Evolutionary conservation across 331 rosid species (phyloP), one percentile per base, ranked within the genome.

Genomic region (Acacia pycnantha): DNA sequence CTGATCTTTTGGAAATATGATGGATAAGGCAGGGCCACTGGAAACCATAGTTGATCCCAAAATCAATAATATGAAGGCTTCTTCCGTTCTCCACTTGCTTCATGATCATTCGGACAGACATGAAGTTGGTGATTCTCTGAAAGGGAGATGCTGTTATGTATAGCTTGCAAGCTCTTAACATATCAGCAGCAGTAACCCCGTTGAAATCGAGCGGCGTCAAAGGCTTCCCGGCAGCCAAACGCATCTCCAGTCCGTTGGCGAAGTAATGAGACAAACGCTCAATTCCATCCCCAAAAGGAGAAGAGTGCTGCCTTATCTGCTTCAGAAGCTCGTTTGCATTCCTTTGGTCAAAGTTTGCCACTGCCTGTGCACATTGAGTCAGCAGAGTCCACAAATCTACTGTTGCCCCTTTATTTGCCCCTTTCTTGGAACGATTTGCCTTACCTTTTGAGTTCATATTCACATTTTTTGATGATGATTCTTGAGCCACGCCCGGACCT

Each of bases 1-100:
- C 91, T 7, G 68, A 79, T 70, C 97, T 84, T 27, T 43, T 37
- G 3, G 98, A 84, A 43, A 95, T 93, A 35, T 6, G 69, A 26
- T 87, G 87, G 73, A 95, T 86, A 14, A 95, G 93, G 87, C 92
- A 92, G 0, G 99, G 98, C 99, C 99, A 95, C 70, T 95, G 97
- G 77, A 81, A 90, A 69, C 98, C 98, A 81, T 95, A 92, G 68
- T 85, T 88, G 67, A 95, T 85, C 6, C 98, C 98, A 76, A 95
- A 93, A 77, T 95, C 98, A 81, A 95, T 89, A 11, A 95, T 54
- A 84, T 95, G 99, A 53, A 95, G 62, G 11, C 82, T 81, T 31
- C 86, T 48, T 79, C 84, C 93, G 16, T 90, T 81, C 74, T 79
- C 71, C 21, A 90, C 85, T 64, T 73, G 84, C 26, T 83, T 90